phyloP scores from a whole-genome alignment of 2,329 filamentous ascomycete species.

The Botrytis hyacinthi region DNA sequence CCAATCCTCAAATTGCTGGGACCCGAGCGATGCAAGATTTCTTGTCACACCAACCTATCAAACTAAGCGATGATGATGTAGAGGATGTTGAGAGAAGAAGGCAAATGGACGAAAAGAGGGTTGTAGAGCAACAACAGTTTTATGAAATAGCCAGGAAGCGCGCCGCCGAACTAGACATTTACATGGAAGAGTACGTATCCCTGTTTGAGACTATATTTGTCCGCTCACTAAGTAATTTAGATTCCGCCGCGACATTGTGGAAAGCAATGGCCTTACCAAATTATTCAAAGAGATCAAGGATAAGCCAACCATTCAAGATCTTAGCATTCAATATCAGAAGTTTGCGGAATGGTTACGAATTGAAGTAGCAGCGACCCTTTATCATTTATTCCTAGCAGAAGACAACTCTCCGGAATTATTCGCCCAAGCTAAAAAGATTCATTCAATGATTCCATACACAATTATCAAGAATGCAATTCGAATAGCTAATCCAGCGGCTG shows the following conservation, averaged over 20 bases:
- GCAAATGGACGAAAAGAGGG: constrained; percentile 77
- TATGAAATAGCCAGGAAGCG: constrained; percentile 92
- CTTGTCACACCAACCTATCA: constrained; percentile 68
- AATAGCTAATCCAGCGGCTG: constrained; percentile 91
- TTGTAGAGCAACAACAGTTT: constrained; percentile 90
- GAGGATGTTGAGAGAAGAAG: constrained; percentile 79
- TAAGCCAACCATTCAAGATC: constrained; percentile 80
- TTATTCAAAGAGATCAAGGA: constrained; percentile 91
- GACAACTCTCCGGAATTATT: constrained; percentile 98
- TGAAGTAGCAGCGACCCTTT: constrained; percentile 92
- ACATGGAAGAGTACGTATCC: constrained; percentile 82
- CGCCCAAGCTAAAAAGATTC: constrained; percentile 88
- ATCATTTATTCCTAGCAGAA: constrained; percentile 95
- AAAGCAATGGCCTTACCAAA: constrained; percentile 79
- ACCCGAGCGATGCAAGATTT: constrained; percentile 86
- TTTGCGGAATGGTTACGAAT: constrained; percentile 98
- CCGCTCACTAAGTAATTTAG: constrained; percentile 39
- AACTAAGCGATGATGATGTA: constrained; percentile 75
- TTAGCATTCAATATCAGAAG: constrained; percentile 94
- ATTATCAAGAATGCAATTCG: constrained; percentile 95
- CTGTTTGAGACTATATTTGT: not conserved
- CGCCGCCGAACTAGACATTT: constrained; percentile 89
- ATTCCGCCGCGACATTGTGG: constrained; percentile 66
- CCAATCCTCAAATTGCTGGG: constrained; percentile 79
- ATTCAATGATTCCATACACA: constrained; percentile 90